These are phyloP conservation scores for Citrus cavaleriei DNA, from an alignment of 345 rosid genomes.

Conservation along the genomic window DNA sequence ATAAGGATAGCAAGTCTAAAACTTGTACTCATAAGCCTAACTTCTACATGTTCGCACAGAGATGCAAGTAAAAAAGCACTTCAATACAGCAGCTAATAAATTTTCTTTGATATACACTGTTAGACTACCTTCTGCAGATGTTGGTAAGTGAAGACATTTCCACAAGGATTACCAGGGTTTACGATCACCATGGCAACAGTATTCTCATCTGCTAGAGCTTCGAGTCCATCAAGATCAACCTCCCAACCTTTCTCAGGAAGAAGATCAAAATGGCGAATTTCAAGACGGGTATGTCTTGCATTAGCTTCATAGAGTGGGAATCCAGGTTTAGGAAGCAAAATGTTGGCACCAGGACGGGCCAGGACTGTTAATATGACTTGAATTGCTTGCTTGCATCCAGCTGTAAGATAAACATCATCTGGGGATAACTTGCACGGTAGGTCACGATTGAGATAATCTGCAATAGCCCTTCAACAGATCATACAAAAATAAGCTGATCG, in stretches of 20 bases:
- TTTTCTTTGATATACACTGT: too few relatives aligned
- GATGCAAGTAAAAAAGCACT: too few relatives aligned
- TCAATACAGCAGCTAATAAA: too few relatives aligned
- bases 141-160: conserved; percentile 47
- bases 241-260: conserved; percentile 64
- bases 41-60: too few relatives aligned
- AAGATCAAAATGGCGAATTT: conserved; percentile 57
- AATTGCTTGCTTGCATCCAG: conserved; percentile 58
- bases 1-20: too few relatives aligned
- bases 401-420: conserved; percentile 44
- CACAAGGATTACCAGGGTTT: conserved; percentile 69
- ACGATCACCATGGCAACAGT: conserved; percentile 59
- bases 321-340: conserved; percentile 64
- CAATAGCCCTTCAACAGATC: conserved; percentile 43
- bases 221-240: conserved; percentile 53
- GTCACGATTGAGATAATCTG: conserved; percentile 49
- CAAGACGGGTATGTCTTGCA: conserved; percentile 33
- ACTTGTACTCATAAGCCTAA: too few relatives aligned
- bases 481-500: neutral
- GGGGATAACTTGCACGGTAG: conserved; percentile 49
- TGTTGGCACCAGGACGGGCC: conserved; percentile 55
- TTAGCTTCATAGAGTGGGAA: conserved; percentile 49
- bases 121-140: conserved; percentile 46
- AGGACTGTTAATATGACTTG: conserved; percentile 40
- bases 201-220: conserved; percentile 56